Evolutionary conservation across 257 asterid genomes (phyloP).

Genomic region (Solanum chmielewskii): DNA sequence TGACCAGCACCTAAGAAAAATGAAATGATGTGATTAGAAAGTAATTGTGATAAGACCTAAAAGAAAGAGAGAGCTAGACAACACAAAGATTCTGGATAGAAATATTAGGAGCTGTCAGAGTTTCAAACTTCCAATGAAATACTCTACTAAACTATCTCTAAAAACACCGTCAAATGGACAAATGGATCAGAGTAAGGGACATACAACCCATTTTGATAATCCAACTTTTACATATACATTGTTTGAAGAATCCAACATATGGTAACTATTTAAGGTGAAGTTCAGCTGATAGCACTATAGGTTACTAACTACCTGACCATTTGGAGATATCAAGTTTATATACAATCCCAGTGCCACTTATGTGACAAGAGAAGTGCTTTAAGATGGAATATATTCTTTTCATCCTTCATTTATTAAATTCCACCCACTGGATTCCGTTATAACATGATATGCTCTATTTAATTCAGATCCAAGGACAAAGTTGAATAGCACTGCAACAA

Average conservation of each 20-base stretch:
- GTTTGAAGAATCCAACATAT: background rate
- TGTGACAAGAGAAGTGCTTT: background rate
- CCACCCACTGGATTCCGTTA: background rate
- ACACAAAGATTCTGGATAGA: background rate
- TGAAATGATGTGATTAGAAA: background rate
- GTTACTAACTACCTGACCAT: background rate
- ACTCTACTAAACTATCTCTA: background rate
- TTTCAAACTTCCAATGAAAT: background rate
- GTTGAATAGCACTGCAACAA: background rate
- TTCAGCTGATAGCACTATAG: background rate
- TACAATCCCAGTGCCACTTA: background rate
- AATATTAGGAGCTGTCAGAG: background rate
- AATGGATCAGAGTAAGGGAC: background rate
- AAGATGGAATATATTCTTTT: background rate
- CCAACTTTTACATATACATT: background rate
- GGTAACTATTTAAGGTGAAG: background rate
- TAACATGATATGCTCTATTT: background rate
- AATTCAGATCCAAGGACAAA: background rate
- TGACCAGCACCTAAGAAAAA: slow-evolving; percentile 21
- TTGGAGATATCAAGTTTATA: background rate
- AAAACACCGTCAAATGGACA: background rate
- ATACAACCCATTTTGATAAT: background rate
- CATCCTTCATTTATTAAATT: background rate
- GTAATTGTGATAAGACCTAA: background rate
- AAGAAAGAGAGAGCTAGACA: background rate